These are phyloP conservation scores for Oxytropis ochrocephala DNA, from an alignment of 306 rosid genomes.

Conservation along the genomic window DNA sequence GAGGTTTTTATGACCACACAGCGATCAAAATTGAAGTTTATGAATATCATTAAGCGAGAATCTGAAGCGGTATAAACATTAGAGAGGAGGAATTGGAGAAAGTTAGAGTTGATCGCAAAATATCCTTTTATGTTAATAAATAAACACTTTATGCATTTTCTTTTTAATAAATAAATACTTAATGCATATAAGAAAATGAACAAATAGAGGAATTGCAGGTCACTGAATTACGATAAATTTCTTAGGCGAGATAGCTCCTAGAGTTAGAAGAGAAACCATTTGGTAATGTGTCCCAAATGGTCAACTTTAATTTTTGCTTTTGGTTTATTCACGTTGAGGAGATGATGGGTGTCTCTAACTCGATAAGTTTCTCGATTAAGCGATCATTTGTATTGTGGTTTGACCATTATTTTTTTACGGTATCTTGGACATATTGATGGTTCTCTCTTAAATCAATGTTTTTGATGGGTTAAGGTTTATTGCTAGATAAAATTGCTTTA, in stretches of 20 bases:
- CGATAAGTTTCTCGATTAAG: neutral
- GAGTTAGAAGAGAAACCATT: neutral
- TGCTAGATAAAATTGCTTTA: too few relatives aligned
- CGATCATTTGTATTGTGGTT: neutral
- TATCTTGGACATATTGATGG: too few relatives aligned
- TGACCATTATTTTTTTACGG: neutral
- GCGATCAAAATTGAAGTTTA: constrained; percentile 78
- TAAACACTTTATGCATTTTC: neutral
- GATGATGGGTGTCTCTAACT: neutral
- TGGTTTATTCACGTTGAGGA: neutral
- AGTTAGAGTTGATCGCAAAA: constrained; percentile 58
- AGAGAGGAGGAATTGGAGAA: constrained; percentile 64
- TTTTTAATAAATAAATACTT: neutral
- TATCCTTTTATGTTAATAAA: constrained; percentile 56
- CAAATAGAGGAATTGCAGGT: neutral
- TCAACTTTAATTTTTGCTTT: neutral
- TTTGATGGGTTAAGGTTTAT: too few relatives aligned
- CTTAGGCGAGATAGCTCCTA: neutral
- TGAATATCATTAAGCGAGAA: constrained; percentile 58
- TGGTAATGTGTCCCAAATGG: neutral
- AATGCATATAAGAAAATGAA: neutral
- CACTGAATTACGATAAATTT: constrained; percentile 12
- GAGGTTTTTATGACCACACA: constrained; percentile 97
- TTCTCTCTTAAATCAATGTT: too few relatives aligned
- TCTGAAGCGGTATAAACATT: constrained; percentile 34